phyloP scores from a whole-genome alignment of 1,139 yeast genomes.

The Pichia sp. region DNA sequence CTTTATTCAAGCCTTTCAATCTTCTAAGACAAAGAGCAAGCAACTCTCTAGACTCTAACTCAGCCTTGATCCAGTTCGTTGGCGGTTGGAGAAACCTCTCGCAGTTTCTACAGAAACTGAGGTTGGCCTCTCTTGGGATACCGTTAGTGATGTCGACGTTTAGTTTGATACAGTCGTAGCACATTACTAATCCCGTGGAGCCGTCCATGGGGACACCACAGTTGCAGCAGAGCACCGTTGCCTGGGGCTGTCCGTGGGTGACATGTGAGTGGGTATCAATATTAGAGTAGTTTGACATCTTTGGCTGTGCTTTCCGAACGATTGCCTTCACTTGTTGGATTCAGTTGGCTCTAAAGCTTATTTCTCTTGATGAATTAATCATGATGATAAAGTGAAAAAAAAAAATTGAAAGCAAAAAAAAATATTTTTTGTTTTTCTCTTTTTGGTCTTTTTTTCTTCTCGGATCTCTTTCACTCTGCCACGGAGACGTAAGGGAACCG shows the following conservation, averaged over 20 bases:
- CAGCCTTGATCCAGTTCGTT: constrained; percentile 85
- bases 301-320: too few relatives aligned
- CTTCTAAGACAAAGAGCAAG: constrained; percentile 86
- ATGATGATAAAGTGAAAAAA: neutral
- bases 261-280: constrained; percentile 34
- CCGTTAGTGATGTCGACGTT: constrained; percentile 94
- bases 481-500: too few relatives aligned
- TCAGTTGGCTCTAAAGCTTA: too few relatives aligned
- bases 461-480: too few relatives aligned
- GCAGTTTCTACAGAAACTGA: constrained; percentile 95
- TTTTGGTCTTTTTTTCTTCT: neutral
- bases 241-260: constrained; percentile 34
- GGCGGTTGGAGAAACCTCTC: constrained; percentile 96
- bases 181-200: constrained; percentile 88
- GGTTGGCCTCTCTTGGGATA: constrained; percentile 89
- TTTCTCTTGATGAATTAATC: neutral
- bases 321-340: too few relatives aligned
- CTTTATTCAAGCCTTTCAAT: constrained; percentile 82
- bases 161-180: constrained; percentile 93
- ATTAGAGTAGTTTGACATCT: constrained; percentile 51
- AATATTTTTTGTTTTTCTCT: neutral
- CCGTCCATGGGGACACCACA: constrained; percentile 99
- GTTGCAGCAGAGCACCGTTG: constrained; percentile 94
- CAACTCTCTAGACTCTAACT: constrained; percentile 86
- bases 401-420: neutral